Conservation (phyloP, 2,329 filamentous ascomycete species). For the Alternaria novae-zelandiae region DNA sequence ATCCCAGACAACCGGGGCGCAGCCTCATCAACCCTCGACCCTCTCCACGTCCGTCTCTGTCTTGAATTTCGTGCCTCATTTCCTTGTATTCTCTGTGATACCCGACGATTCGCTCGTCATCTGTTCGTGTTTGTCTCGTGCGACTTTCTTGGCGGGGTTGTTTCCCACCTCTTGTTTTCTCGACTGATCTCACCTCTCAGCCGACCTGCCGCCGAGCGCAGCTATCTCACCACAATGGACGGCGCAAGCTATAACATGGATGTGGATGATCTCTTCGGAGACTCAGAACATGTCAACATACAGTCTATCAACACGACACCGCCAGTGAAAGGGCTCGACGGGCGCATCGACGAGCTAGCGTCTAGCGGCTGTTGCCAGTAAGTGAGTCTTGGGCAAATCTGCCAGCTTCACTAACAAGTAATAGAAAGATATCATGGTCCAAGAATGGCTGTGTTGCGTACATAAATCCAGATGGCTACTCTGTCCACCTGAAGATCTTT, state of each 20-base stretch:
- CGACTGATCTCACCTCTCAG: not conserved
- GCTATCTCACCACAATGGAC: slow-evolving; percentile 58
- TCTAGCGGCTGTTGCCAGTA: slow-evolving; percentile 82
- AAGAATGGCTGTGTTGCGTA: slow-evolving; percentile 84
- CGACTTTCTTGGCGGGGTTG: slow-evolving; percentile 1
- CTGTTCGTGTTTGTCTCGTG: not conserved
- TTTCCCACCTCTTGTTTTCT: not conserved
- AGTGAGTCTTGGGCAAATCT: slow-evolving; percentile 43
- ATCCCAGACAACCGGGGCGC: slow-evolving; percentile 12
- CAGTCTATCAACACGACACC: slow-evolving; percentile 61
- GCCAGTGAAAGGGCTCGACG: slow-evolving; percentile 70
- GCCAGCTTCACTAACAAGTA: slow-evolving; percentile 1
- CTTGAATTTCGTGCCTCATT: not conserved
- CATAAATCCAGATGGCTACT: slow-evolving; percentile 73
- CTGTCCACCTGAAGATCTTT: slow-evolving; percentile 75
- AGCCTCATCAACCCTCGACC: slow-evolving; percentile 15
- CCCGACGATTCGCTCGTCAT: slow-evolving; percentile 17
- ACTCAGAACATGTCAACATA: slow-evolving; percentile 65
- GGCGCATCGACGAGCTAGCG: slow-evolving; percentile 78
- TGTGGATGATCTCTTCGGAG: slow-evolving; percentile 56
- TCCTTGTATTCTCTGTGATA: slow-evolving; percentile 26
- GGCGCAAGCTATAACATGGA: slow-evolving; percentile 46
- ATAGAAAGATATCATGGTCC: slow-evolving; percentile 84
- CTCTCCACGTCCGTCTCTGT: slow-evolving; percentile 8
- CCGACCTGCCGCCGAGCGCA: not conserved